These are phyloP conservation scores for Apophysomyces variabilis DNA, from an alignment of 371 early-diverging fungal species.

Conservation along the genomic window DNA sequence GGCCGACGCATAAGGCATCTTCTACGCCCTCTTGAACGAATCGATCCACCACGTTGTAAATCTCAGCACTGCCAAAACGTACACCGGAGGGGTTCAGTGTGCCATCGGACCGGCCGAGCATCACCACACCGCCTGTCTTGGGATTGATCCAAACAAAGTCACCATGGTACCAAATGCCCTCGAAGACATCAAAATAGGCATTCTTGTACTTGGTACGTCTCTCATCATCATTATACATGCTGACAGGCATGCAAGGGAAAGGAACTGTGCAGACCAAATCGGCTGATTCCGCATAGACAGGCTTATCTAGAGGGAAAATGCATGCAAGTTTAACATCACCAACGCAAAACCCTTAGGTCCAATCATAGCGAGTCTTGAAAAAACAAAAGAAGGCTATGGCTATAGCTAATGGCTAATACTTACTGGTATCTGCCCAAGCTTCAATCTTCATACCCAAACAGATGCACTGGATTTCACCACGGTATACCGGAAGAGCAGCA, in stretches of 20 bases:
- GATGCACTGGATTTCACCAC: conserved; percentile 94
- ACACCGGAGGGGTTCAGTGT: conserved; percentile 96
- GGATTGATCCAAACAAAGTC: conserved; percentile 90
- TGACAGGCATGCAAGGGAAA: conserved; percentile 98
- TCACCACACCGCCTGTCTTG: conserved; percentile 89
- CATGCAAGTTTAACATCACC: no score
- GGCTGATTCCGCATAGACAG: conserved; percentile 77
- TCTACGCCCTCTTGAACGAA: conserved; percentile 52
- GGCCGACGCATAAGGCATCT: conserved; percentile 78
- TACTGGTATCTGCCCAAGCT: conserved; percentile 75
- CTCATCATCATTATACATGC: conserved; percentile 85
- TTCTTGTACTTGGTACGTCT: conserved; percentile 74
- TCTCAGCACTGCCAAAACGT: conserved; percentile 94
- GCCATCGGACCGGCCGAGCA: conserved; percentile 96
- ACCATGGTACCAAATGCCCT: conserved; percentile 93
- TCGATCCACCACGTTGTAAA: conserved; percentile 89
- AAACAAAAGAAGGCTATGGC: not conserved
- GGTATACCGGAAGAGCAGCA: conserved; percentile 85
- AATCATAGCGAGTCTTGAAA: not conserved
- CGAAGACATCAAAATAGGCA: conserved; percentile 90
- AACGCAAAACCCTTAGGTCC: no score
- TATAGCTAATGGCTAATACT: conserved; percentile 6
- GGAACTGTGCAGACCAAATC: conserved; percentile 93
- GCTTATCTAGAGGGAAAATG: conserved; percentile 48
- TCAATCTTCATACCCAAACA: conserved; percentile 95